phyloP scores from a whole-genome alignment of 2,329 filamentous ascomycete species.

The Fusarium continuum region DNA sequence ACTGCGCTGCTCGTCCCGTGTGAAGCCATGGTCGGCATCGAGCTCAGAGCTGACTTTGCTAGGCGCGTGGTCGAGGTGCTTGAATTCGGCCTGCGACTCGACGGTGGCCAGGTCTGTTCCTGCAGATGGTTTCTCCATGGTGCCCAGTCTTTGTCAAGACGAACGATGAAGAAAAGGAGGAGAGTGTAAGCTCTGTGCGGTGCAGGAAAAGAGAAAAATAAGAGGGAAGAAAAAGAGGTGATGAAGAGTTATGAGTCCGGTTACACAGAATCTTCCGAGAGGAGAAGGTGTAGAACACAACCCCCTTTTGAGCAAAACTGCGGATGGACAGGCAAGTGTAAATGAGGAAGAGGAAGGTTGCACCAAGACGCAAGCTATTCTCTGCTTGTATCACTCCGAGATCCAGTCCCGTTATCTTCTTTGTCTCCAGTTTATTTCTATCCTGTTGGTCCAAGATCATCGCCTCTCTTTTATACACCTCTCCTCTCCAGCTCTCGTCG shows the following conservation, averaged over 20 bases:
- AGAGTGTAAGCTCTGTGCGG: background rate
- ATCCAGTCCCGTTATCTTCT: background rate
- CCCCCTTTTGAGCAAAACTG: constrained; percentile 14
- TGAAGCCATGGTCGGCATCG: constrained; percentile 57
- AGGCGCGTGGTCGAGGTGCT: constrained; percentile 37
- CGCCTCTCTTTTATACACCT: constrained; percentile 12
- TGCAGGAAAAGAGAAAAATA: background rate
- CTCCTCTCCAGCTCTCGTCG: constrained; percentile 2
- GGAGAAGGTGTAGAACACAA: constrained; percentile 11
- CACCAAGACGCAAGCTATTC: constrained; percentile 22
- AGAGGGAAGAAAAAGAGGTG: constrained; percentile 1
- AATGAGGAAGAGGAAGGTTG: constrained; percentile 1
- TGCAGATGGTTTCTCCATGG: constrained; percentile 38
- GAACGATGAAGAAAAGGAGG: background rate
- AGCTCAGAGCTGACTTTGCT: constrained; percentile 39
- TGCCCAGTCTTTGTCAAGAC: background rate
- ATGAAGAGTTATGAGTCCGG: constrained; percentile 11
- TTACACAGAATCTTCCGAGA: constrained; percentile 21
- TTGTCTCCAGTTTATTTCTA: constrained; percentile 23
- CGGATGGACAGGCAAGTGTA: background rate
- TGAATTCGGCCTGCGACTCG: constrained; percentile 43
- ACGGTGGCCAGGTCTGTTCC: constrained; percentile 25
- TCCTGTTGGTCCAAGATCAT: constrained; percentile 13
- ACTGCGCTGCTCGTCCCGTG: constrained; percentile 68
- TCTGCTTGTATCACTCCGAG: constrained; percentile 15